Conservation (phyloP, 1,139 yeast genomes). For the Pichia sp. region DNA sequence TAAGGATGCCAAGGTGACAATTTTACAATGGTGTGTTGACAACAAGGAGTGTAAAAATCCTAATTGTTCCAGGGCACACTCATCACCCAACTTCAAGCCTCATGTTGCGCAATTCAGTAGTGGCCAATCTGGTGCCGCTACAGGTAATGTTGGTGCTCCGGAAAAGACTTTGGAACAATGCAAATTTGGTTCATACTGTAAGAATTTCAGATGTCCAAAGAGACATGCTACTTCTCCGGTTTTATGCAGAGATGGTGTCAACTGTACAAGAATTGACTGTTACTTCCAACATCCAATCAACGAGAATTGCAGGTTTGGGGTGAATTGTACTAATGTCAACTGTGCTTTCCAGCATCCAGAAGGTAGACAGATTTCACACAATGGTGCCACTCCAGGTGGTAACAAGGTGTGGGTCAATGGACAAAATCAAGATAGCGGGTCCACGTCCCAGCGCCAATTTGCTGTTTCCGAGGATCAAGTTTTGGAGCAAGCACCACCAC, state of each 20-base stretch:
- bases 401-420: conserved; percentile 43
- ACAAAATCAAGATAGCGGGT: conserved; percentile 20
- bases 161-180: conserved; percentile 70
- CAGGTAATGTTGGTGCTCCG: conserved; percentile 3
- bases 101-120: not conserved
- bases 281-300: conserved; percentile 73
- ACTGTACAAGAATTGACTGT: conserved; percentile 77
- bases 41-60: conserved; percentile 62
- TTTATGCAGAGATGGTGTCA: conserved; percentile 76
- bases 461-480: conserved; percentile 77
- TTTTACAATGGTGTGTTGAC: conserved; percentile 71
- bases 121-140: not conserved
- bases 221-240: conserved; percentile 76
- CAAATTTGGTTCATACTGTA: conserved; percentile 70
- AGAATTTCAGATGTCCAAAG: conserved; percentile 71
- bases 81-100: conserved; percentile 55
- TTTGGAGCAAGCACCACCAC: conserved; percentile 64
- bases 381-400: conserved; percentile 31
- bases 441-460: conserved; percentile 57
- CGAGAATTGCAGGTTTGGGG: conserved; percentile 77
- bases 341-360: conserved; percentile 80
- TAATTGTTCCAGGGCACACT: conserved; percentile 70
- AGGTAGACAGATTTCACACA: conserved; percentile 43
- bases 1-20: conserved; percentile 62
- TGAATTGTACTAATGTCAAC: conserved; percentile 60